phyloP scores from a whole-genome alignment of 768 basidiomycete species.

The Suillus clintonianus region DNA sequence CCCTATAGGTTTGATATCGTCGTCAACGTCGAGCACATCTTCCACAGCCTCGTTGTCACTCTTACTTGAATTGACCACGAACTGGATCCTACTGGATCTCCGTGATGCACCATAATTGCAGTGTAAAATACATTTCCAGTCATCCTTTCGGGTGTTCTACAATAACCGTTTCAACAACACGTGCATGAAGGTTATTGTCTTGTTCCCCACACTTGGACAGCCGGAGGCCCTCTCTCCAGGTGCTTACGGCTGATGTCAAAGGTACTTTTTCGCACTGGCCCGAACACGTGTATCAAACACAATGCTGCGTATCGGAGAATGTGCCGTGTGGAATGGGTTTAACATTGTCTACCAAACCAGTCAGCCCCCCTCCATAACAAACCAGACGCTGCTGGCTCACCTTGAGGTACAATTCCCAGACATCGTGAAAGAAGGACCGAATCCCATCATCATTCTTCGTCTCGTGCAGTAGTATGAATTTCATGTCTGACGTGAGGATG shows the following conservation, averaged over 20 bases:
- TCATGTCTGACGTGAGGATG: constrained; percentile 67
- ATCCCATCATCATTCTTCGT: constrained; percentile 97
- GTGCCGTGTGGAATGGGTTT: constrained; percentile 96
- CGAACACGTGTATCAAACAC: constrained; percentile 85
- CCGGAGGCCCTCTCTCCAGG: not conserved
- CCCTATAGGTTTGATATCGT: not conserved
- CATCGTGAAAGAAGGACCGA: constrained; percentile 86
- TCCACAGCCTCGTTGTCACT: not conserved
- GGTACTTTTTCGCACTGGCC: constrained; percentile 82
- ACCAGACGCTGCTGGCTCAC: constrained; percentile 41
- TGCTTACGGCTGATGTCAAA: constrained; percentile 38
- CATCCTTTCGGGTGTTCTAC: too few species aligned
- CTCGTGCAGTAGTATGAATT: constrained; percentile 93
- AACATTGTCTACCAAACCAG: constrained; percentile 62
- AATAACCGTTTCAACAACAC: not conserved
- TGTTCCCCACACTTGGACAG: not conserved
- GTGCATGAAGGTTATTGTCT: not conserved
- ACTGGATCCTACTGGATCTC: not conserved
- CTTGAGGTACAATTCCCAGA: constrained; percentile 98
- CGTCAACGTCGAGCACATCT: not conserved
- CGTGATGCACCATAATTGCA: not conserved
- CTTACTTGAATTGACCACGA: too few species aligned
- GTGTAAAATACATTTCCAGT: not conserved
- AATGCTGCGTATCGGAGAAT: constrained; percentile 75
- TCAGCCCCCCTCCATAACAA: not conserved